A percentile compares a stretch with the other conserved stretches of the same genome.
Conservation (phyloP, 2,329 filamentous ascomycete species). For the Sporothrix curviconia region DNA sequence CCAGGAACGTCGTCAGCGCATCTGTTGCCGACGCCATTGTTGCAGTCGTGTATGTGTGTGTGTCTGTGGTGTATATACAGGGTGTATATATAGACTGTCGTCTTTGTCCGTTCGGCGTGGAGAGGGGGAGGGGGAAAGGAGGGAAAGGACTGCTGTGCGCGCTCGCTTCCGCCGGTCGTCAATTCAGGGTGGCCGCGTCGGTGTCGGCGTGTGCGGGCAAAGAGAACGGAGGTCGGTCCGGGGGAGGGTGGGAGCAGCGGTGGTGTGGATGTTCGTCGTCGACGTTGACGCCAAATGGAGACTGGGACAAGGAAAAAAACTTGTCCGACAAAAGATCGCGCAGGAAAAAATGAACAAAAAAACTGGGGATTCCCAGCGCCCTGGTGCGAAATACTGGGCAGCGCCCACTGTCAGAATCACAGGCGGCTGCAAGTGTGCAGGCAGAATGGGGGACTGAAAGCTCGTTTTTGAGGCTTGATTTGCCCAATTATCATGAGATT, state of each 20-base stretch:
- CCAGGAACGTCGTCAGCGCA: conserved; percentile 58
- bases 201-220: background rate
- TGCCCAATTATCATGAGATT: background rate
- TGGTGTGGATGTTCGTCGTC: conserved; percentile 4
- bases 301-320: conserved; percentile 15
- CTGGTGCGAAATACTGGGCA: background rate
- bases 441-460: background rate
- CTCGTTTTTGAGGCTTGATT: background rate
- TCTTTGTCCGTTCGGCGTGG: too few relatives aligned
- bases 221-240: background rate
- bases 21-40: conserved; percentile 41
- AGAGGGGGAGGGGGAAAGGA: too few relatives aligned
- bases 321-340: conserved; percentile 16
- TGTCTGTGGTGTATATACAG: background rate
- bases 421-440: background rate
- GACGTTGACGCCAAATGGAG: conserved; percentile 14
- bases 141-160: too few relatives aligned
- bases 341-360: conserved; percentile 15
- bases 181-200: conserved; percentile 1
- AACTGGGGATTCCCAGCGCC: conserved; percentile 12
- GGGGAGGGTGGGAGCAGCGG: background rate
- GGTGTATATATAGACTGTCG: too few relatives aligned
- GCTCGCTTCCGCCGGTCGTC: conserved; percentile 5
- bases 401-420: background rate
- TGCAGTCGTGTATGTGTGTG: background rate